Percentiles rank a stretch among this genome's conserved stretches.
These are phyloP conservation scores for Ustilago vetiveriae DNA, from an alignment of 1,284 basidiomycete genomes.

Conservation along the genomic window DNA sequence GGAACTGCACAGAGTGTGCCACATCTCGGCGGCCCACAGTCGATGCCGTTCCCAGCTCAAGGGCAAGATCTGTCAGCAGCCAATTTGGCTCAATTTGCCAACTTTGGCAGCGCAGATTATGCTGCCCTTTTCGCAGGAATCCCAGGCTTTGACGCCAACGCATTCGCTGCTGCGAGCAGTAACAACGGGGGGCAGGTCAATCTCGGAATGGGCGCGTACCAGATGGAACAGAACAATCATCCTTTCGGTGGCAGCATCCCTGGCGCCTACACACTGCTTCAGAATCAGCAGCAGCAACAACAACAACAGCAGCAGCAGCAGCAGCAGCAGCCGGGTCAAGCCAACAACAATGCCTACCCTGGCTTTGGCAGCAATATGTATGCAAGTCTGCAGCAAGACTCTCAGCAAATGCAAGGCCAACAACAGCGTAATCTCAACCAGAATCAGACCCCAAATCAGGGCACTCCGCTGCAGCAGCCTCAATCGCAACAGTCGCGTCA, in stretches of 20 bases:
- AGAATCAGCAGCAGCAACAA: slow-evolving; percentile 32
- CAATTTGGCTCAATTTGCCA: slow-evolving; percentile 30
- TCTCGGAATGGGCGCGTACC: slow-evolving; percentile 34
- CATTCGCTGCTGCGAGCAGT: slow-evolving; percentile 17
- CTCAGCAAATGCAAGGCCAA: slow-evolving; percentile 18
- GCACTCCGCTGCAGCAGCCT: slow-evolving; percentile 14
- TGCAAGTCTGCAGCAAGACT: slow-evolving; percentile 17
- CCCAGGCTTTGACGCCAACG: slow-evolving; percentile 37
- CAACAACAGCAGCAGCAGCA: slow-evolving; percentile 10
- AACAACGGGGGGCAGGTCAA: slow-evolving; percentile 28
- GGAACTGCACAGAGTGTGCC: slow-evolving; percentile 47
- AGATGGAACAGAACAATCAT: slow-evolving; percentile 44
- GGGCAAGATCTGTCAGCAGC: slow-evolving; percentile 15
- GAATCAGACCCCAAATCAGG: slow-evolving; percentile 7
- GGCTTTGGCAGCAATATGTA: slow-evolving; percentile 19
- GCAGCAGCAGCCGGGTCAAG: slow-evolving; percentile 8
- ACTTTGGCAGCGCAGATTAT: slow-evolving; percentile 31
- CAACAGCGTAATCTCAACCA: slow-evolving; percentile 21
- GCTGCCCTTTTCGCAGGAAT: slow-evolving; percentile 40
- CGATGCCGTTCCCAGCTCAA: slow-evolving; percentile 55
- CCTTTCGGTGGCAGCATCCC: slow-evolving; percentile 55
- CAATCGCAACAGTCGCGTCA: slow-evolving; percentile 3
- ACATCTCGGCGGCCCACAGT: slow-evolving; percentile 56
- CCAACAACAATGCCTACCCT: slow-evolving; percentile 13
- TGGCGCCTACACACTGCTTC: slow-evolving; percentile 53